Percentiles rank a stretch among this genome's conserved stretches.
These are phyloP conservation scores for Paspalum vaginatum DNA, from an alignment of 176 grass and related monocot species.

Conservation along the genomic window DNA sequence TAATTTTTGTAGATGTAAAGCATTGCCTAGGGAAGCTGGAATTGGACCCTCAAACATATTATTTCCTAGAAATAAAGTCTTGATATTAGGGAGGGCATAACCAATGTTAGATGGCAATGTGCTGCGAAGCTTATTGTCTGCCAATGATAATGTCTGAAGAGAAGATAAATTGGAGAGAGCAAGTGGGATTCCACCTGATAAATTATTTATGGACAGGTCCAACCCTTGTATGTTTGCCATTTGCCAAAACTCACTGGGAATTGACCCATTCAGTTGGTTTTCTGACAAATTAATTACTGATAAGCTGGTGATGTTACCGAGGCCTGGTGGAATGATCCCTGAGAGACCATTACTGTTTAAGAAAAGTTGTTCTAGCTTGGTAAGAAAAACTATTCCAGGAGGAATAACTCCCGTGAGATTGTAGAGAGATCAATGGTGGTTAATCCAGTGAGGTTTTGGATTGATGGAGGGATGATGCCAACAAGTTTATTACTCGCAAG, in stretches of 20 bases:
- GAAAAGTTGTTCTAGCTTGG: not conserved
- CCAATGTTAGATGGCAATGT: not conserved
- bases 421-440: not conserved
- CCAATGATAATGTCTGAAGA: not conserved
- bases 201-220: fast-evolving
- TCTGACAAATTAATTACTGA: fast-evolving
- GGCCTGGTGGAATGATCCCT: conserved; percentile 22
- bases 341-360: not conserved
- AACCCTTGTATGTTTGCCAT: fast-evolving
- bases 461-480: no score
- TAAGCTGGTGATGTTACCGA: not conserved
- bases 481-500: no score
- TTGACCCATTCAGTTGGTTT: not conserved
- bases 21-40: not conserved
- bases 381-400: not conserved
- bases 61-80: fast-evolving
- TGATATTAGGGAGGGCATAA: not conserved
- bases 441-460: no score
- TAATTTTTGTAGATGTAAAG: not conserved
- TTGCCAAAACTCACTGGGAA: not conserved
- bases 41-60: conserved; percentile 34
- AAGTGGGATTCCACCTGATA: not conserved
- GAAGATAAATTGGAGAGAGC: not conserved
- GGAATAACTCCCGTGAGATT: conserved; percentile 15
- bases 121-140: not conserved